Percentiles rank a stretch among this genome's conserved stretches.
phyloP scores from a whole-genome alignment of 2,329 filamentous ascomycete genomes.

The Aspergillus brasiliensis region DNA sequence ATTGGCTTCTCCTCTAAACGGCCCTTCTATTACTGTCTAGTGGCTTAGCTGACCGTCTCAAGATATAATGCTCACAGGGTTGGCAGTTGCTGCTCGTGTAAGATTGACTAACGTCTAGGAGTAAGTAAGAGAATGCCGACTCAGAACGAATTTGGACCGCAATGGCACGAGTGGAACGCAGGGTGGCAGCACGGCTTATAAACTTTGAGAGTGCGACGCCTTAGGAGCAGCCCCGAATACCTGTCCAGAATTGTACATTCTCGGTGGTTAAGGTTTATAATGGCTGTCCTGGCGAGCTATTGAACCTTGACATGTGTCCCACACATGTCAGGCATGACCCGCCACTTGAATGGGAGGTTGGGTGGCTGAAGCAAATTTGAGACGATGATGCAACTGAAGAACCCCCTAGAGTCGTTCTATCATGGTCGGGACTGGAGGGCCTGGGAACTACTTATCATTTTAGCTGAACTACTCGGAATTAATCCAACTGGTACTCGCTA shows the following conservation, averaged over 20 bases:
- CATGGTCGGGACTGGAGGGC: neutral
- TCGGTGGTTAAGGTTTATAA: neutral
- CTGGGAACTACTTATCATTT: too few relatives aligned
- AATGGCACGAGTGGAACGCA: neutral
- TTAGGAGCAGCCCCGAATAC: neutral
- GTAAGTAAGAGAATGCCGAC: too few relatives aligned
- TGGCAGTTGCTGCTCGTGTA: too few relatives aligned
- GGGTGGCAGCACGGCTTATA: neutral
- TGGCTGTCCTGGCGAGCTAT: neutral
- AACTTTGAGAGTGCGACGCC: neutral
- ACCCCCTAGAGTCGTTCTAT: neutral
- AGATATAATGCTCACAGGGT: too few relatives aligned
- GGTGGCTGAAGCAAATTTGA: neutral
- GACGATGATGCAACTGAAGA: neutral
- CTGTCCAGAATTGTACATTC: neutral
- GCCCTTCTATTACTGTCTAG: neutral
- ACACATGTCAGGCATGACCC: neutral
- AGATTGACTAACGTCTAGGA: too few relatives aligned
- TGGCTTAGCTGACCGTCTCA: too few relatives aligned
- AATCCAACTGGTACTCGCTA: too few relatives aligned
- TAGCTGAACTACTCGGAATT: neutral
- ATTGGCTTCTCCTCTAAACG: neutral
- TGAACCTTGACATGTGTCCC: neutral
- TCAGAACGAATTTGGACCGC: neutral
- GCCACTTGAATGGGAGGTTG: neutral